A percentile compares a stretch with the other conserved stretches of the same genome.
Conservation (phyloP, 83 land plant genomes). For the Larix sibirica region DNA sequence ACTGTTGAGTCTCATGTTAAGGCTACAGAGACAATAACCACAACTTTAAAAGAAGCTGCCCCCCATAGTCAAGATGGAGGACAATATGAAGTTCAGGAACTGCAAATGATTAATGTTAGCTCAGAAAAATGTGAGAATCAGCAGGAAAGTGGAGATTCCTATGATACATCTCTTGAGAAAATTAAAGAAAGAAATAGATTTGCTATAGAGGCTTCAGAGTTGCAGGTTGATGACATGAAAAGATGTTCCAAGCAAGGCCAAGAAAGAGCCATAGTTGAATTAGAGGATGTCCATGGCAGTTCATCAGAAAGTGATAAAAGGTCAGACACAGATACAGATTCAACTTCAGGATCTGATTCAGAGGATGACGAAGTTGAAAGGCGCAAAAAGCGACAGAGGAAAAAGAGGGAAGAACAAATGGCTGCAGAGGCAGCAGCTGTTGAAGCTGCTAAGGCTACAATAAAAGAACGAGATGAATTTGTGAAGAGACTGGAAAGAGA, state of each 20-base stretch:
- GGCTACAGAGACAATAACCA: not conserved
- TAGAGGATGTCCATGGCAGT: not conserved
- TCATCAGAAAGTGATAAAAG: conserved; percentile 20
- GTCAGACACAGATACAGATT: conserved; percentile 32
- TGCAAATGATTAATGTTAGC: not conserved
- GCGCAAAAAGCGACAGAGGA: conserved; percentile 25
- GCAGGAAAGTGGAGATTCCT: not conserved
- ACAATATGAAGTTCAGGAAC: too few relatives aligned
- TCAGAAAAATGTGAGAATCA: not conserved
- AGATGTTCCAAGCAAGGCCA: not conserved
- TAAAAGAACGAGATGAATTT: conserved; percentile 57
- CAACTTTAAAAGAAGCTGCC: too few relatives aligned
- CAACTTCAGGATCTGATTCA: conserved; percentile 54
- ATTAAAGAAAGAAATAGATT: not conserved
- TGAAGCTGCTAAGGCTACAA: conserved; percentile 48
- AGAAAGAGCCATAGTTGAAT: not conserved
- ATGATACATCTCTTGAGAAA: not conserved
- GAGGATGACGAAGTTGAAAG: conserved; percentile 51
- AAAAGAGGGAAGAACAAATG: conserved; percentile 35
- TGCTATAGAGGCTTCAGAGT: not conserved
- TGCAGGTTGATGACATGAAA: not conserved
- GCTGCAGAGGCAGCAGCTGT: conserved; percentile 49
- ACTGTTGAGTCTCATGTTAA: not conserved
- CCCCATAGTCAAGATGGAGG: not conserved
- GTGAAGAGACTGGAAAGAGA: conserved; percentile 74